phyloP scores from a whole-genome alignment of 768 basidiomycete species.

The Podaxis sp. region DNA sequence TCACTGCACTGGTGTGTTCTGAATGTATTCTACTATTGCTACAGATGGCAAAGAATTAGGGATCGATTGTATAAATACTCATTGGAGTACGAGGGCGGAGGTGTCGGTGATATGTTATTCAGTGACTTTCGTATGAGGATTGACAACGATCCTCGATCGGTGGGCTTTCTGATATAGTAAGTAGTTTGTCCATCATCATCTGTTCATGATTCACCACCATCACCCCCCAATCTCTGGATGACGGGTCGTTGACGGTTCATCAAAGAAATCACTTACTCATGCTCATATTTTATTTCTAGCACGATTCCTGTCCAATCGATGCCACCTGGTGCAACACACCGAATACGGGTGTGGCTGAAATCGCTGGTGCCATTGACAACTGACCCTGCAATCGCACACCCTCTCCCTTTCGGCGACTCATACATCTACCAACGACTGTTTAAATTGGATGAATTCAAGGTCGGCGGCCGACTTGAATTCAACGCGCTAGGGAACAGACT shows the following conservation, averaged over 20 bases:
- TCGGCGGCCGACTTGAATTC: constrained; percentile 56
- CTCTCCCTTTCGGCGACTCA: constrained; percentile 40
- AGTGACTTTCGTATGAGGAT: constrained; percentile 48
- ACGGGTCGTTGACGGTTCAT: neutral
- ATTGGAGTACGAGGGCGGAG: constrained; percentile 62
- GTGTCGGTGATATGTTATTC: constrained; percentile 51
- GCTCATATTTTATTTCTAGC: constrained; percentile 25
- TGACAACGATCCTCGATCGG: constrained; percentile 47
- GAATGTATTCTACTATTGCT: neutral
- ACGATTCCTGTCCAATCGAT: constrained; percentile 50
- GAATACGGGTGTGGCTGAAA: constrained; percentile 61
- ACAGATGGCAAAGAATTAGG: constrained; percentile 46
- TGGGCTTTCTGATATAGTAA: constrained; percentile 62
- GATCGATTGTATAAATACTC: constrained; percentile 48
- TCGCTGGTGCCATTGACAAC: constrained; percentile 32
- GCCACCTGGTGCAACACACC: constrained; percentile 55
- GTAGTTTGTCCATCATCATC: constrained; percentile 17
- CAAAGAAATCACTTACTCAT: neutral
- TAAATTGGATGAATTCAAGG: constrained; percentile 58
- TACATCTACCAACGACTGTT: constrained; percentile 63
- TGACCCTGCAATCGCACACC: constrained; percentile 25
- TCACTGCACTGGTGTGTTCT: neutral
- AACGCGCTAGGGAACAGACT: constrained; percentile 42
- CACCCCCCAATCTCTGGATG: neutral
- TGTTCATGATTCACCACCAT: constrained; percentile 1